These are phyloP conservation scores for Alternaria dauci DNA, from an alignment of 2,329 filamentous ascomycete genomes.

Conservation along the genomic window DNA sequence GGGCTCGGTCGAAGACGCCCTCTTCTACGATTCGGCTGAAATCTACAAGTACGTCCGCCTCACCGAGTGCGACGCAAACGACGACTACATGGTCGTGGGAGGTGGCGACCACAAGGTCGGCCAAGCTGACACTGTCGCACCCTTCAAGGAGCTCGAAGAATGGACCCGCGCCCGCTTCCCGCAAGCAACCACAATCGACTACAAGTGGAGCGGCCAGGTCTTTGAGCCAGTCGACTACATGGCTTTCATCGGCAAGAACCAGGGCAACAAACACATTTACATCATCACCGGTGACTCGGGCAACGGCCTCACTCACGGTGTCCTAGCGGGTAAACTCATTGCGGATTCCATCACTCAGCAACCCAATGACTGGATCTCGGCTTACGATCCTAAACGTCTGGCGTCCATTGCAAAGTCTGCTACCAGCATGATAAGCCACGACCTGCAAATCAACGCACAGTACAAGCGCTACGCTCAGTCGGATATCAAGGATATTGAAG, in stretches of 20 bases:
- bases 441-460: constrained; percentile 64
- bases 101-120: constrained; percentile 68
- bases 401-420: constrained; percentile 57
- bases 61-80: constrained; percentile 61
- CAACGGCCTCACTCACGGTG: constrained; percentile 65
- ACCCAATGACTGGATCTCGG: constrained; percentile 59
- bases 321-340: constrained; percentile 62
- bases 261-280: constrained; percentile 61
- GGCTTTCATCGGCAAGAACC: constrained; percentile 65
- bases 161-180: constrained; percentile 65
- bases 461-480: constrained; percentile 64
- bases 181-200: constrained; percentile 60
- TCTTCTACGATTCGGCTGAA: constrained; percentile 65
- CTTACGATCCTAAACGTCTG: constrained; percentile 62
- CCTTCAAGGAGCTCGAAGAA: constrained; percentile 61
- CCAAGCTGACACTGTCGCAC: constrained; percentile 56
- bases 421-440: constrained; percentile 59
- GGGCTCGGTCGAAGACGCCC: constrained; percentile 61
- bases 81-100: constrained; percentile 66
- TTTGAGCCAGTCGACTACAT: constrained; percentile 65
- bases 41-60: constrained; percentile 65
- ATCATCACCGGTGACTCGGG: constrained; percentile 66
- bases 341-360: constrained; percentile 62
- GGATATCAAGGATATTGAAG: constrained; percentile 66
- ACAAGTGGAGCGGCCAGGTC: constrained; percentile 66